Base-by-base conservation (phyloP, 495 filamentous ascomycete species). In the Podospora tetraspora region DNA sequence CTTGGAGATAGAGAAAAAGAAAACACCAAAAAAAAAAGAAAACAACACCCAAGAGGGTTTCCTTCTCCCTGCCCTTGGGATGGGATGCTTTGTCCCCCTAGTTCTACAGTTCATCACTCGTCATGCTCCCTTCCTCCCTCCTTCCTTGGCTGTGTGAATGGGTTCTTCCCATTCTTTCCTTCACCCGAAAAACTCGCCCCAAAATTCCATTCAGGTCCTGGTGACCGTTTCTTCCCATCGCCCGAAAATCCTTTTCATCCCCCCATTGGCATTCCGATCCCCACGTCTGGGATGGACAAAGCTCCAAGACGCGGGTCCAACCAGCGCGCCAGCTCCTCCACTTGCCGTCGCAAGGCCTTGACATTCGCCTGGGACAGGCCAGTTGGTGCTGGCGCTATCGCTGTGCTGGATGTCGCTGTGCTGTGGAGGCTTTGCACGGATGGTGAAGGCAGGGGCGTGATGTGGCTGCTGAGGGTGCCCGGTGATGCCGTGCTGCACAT, bases 261-360 rank as follows among this genome's bases (percentile, higher is more conserved):
- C 21, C 19, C 10, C 27, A 60, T 12, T 24, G 56, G 9, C 16
- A 63, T 58, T 27, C 57, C 59, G 69, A 78, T 67, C 27, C 77
- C 76, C 4, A 81, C 71, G 67, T 82, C 81, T 3, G 82, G 77
- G 56, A 82, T 79, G 13, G 69, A 74, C 34, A 84, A 62, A 22
- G 76, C 68, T 5, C 78, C 78, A 2, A 84, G 70, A 66, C 74
- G 77, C 23, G 80, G 78, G 59, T 84, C 81, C 65, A 84, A 70
- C 76, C 77, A 80, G 23, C 77, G 73, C 58, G 79, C 82, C 52
- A 84, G 70, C 69, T 83, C 81, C 69, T 82, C 80, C 56, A 82
- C 82, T 32, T 82, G 81, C 43, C 82, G 72, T 30, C 81, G 70
- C 79, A 80, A 78, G 16, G 72, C 75, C 52, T 78, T 71, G 24